Evolutionary conservation across 805 yeast species (phyloP).

Genomic region (Saturnispora bothae): DNA sequence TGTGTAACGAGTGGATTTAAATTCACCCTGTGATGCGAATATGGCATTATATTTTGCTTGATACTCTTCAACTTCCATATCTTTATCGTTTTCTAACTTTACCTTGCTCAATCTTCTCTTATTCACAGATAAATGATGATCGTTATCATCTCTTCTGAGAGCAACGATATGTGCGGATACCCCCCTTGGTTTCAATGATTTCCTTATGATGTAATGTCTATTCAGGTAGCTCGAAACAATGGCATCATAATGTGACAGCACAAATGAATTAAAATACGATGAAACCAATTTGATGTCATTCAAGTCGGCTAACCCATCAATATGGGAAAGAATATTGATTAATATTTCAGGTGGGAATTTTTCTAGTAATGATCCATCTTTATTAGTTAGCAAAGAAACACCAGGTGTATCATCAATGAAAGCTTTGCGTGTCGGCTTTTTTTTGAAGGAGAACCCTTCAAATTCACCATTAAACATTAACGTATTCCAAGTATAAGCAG

Average conservation of each 20-base stretch:
- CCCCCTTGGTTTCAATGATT: slow-evolving; percentile 1
- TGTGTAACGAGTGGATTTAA: slow-evolving; percentile 7
- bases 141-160: slow-evolving; percentile 8
- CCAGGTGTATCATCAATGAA: too few species aligned
- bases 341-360: slow-evolving; percentile 12
- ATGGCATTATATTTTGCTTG: slow-evolving; percentile 1
- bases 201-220: slow-evolving; percentile 4
- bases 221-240: slow-evolving; percentile 6
- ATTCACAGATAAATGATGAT: slow-evolving; percentile 10
- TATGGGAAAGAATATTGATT: slow-evolving; percentile 10
- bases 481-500: not conserved
- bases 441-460: not conserved
- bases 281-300: slow-evolving; percentile 4
- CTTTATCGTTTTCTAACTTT: not conserved
- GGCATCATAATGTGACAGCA: slow-evolving; percentile 7
- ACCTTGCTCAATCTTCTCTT: slow-evolving; percentile 5
- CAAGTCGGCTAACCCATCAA: slow-evolving; percentile 8
- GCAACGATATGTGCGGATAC: slow-evolving; percentile 1
- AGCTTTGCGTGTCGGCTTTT: too few species aligned
- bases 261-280: slow-evolving; percentile 10
- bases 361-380: not conserved
- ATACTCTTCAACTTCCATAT: not conserved
- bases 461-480: not conserved
- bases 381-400: too few species aligned
- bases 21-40: not conserved